phyloP scores from a whole-genome alignment of 2,329 filamentous ascomycete genomes.

The Monosporascus sp. region DNA sequence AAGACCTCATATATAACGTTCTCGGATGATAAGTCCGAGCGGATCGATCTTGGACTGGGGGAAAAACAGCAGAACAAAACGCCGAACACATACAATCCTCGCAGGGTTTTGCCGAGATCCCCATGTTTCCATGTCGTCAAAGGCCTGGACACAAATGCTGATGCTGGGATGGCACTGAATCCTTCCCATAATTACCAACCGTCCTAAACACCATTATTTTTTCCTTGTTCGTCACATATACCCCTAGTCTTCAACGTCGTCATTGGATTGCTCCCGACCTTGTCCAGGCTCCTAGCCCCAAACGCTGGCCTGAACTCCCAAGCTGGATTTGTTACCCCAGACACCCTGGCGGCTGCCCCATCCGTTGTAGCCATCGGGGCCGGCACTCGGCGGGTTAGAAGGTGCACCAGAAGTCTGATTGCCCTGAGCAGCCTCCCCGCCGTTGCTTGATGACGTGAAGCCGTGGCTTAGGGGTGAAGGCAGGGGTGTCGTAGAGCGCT shows the following conservation, averaged over 20 bases:
- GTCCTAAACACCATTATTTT: constrained; percentile 27
- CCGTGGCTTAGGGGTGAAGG: constrained; percentile 82
- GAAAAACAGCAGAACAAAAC: constrained; percentile 8
- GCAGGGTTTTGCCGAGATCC: constrained; percentile 13
- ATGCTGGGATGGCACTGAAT: constrained; percentile 28
- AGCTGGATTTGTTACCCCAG: constrained; percentile 77
- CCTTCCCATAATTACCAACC: constrained; percentile 22
- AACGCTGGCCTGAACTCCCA: constrained; percentile 86
- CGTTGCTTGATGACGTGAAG: constrained; percentile 49
- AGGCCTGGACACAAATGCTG: constrained; percentile 31
- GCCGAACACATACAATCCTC: constrained; percentile 15
- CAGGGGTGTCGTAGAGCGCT: constrained; percentile 83
- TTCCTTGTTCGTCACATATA: constrained; percentile 14
- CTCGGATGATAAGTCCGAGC: background rate
- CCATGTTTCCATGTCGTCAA: constrained; percentile 25
- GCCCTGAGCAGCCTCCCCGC: constrained; percentile 39
- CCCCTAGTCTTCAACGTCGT: constrained; percentile 1
- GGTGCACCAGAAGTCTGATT: constrained; percentile 40
- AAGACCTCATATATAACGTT: background rate
- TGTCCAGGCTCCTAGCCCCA: constrained; percentile 63
- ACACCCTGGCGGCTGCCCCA: constrained; percentile 80
- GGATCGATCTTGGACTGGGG: background rate
- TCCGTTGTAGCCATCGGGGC: constrained; percentile 47
- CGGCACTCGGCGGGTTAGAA: constrained; percentile 50
- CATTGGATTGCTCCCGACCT: constrained; percentile 4